Conservation (phyloP, 108 stramenopile genomes). For the Chaetoceros tenuissimus region DNA sequence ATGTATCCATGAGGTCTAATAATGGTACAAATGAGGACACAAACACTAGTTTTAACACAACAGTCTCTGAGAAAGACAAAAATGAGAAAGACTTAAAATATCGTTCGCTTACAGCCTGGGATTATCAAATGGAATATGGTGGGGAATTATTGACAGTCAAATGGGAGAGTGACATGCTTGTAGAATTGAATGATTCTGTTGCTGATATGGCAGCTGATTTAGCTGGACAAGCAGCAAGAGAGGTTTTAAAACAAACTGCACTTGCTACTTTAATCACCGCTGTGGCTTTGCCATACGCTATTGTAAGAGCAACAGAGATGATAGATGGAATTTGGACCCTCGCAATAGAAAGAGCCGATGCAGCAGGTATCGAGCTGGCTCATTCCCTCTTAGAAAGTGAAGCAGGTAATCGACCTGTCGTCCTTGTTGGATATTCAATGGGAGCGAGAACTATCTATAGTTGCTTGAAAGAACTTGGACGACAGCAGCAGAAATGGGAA, state of each 20-base stretch:
- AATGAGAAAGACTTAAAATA: slow-evolving; percentile 2
- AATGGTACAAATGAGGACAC: background rate
- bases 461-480: slow-evolving; percentile 85
- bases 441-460: slow-evolving; percentile 91
- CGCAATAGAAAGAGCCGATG: slow-evolving; percentile 80
- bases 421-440: slow-evolving; percentile 90
- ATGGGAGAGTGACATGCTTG: slow-evolving; percentile 72
- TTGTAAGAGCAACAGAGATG: slow-evolving; percentile 68
- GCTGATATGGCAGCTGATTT: slow-evolving; percentile 66
- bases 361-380: slow-evolving; percentile 86
- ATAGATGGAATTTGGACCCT: slow-evolving; percentile 91
- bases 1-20: background rate
- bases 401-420: slow-evolving; percentile 87
- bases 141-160: slow-evolving; percentile 76
- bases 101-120: slow-evolving; percentile 70
- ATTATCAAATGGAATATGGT: slow-evolving; percentile 61
- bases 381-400: slow-evolving; percentile 69
- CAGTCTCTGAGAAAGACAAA: slow-evolving; percentile 18
- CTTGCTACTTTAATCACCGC: slow-evolving; percentile 69
- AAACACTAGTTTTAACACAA: slow-evolving; percentile 19
- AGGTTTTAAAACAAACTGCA: slow-evolving; percentile 70
- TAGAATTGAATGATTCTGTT: slow-evolving; percentile 68
- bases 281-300: slow-evolving; percentile 60
- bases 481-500: slow-evolving; percentile 75
- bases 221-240: slow-evolving; percentile 55